Conservation (phyloP, 2,329 filamentous ascomycete genomes). For the Hypoxylon sp. region DNA sequence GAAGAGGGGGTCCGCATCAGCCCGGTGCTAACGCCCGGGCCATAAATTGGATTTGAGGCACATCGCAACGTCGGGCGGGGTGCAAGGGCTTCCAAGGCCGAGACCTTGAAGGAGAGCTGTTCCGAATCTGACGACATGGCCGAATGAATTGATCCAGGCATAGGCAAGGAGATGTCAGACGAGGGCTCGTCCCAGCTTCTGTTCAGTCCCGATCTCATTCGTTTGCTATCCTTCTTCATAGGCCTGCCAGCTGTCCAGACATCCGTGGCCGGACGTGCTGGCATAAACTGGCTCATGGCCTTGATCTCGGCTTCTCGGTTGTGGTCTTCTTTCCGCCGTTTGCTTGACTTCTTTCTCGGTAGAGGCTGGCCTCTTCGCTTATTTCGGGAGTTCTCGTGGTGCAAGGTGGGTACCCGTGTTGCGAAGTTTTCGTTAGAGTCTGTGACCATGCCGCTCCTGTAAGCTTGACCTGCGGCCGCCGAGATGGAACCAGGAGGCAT, state of each 20-base stretch:
- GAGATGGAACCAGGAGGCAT: constrained; percentile 34
- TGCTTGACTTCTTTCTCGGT: constrained; percentile 76
- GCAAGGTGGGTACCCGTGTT: constrained; percentile 59
- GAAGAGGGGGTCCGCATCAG: constrained; percentile 59
- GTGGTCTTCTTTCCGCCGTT: constrained; percentile 76
- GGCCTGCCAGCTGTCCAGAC: constrained; percentile 67
- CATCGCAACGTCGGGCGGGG: constrained; percentile 85
- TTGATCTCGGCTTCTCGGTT: constrained; percentile 87
- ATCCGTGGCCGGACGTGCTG: constrained; percentile 68
- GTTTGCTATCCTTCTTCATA: constrained; percentile 70
- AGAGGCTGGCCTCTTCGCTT: constrained; percentile 69
- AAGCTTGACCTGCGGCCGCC: constrained; percentile 19
- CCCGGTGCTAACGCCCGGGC: constrained; percentile 53
- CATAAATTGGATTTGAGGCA: constrained; percentile 69
- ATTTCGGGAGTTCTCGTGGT: constrained; percentile 59
- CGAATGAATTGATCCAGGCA: constrained; percentile 77
- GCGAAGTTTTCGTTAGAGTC: constrained; percentile 32
- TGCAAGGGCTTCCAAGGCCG: constrained; percentile 79
- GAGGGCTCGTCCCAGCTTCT: constrained; percentile 66
- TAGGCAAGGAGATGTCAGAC: constrained; percentile 78
- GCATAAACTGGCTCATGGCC: constrained; percentile 77
- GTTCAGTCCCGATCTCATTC: constrained; percentile 62
- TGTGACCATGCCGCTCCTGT: constrained; percentile 20
- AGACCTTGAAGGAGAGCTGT: constrained; percentile 79
- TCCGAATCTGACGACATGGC: constrained; percentile 79